Conservation (phyloP, 73 alveolate genomes). For the Tetrahymena borealis region DNA sequence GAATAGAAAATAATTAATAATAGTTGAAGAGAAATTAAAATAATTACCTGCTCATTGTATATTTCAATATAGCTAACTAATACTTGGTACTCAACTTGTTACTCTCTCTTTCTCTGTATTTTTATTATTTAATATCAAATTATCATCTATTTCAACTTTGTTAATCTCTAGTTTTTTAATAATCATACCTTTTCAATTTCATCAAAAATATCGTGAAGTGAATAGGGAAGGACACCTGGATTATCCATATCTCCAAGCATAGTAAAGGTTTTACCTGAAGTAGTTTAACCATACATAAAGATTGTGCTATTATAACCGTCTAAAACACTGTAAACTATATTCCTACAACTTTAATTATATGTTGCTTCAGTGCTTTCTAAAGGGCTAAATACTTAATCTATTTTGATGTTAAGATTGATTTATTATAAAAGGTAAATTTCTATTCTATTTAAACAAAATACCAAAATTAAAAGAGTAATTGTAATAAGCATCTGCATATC, state of each 20-base stretch:
- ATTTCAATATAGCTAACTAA: constrained; percentile 66
- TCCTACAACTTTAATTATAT: constrained; percentile 43
- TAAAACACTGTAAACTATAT: constrained; percentile 38
- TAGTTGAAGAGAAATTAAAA: no score
- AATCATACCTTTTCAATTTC: neutral
- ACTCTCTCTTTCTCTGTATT: neutral
- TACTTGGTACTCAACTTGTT: constrained; percentile 32
- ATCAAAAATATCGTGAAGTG: constrained; percentile 56
- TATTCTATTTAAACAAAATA: neutral
- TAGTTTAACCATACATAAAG: constrained; percentile 77
- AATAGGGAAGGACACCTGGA: constrained; percentile 59
- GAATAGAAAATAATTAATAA: neutral
- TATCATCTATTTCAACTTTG: no score
- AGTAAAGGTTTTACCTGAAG: constrained; percentile 80
- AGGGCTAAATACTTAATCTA: constrained; percentile 52
- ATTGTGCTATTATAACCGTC: constrained; percentile 72
- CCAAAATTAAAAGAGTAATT: constrained; percentile 29
- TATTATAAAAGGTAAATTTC: neutral
- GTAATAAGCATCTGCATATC: constrained; percentile 41
- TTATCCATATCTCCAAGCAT: constrained; percentile 62
- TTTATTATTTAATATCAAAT: neutral
- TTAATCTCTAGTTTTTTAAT: no score
- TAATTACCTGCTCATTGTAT: constrained; percentile 58
- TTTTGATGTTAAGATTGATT: neutral
- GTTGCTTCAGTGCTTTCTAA: constrained; percentile 38